Evolutionary conservation across 345 rosid genomes (phyloP).

Genomic region (Eucalyptus rudis): DNA sequence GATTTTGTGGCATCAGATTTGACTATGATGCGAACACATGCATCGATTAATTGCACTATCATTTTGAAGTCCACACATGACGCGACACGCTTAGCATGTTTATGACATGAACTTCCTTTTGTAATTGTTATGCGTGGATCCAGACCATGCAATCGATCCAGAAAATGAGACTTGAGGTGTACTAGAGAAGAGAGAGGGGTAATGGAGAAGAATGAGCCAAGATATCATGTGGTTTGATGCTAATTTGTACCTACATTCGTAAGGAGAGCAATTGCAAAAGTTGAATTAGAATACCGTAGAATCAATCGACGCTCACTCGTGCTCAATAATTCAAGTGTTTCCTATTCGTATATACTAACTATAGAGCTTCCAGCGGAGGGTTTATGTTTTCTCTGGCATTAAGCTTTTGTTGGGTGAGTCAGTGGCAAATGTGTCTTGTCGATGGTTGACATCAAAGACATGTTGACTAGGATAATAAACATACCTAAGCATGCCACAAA

Average conservation of each 20-base stretch:
- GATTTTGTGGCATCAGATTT: background rate
- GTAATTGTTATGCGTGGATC: background rate
- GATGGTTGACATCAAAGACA: background rate
- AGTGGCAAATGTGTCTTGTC: background rate
- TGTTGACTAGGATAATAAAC: background rate
- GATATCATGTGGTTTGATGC: background rate
- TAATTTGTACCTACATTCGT: background rate
- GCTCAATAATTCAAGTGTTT: background rate
- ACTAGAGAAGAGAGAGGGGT: background rate
- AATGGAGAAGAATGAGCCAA: background rate
- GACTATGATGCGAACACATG: background rate
- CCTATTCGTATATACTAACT: no score
- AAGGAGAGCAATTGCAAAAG: background rate
- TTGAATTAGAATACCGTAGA: background rate
- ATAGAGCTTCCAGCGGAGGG: background rate
- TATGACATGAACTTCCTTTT: background rate
- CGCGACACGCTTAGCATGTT: accelerated
- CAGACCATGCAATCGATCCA: background rate
- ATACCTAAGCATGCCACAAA: background rate
- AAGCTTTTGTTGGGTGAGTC: background rate
- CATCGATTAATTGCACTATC: background rate
- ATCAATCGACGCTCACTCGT: no score
- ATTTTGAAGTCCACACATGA: background rate
- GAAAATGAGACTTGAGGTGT: background rate
- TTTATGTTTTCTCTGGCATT: background rate